These are phyloP conservation scores for Zizania latifolia DNA, from an alignment of 176 grass and related monocot genomes.

Conservation along the genomic window DNA sequence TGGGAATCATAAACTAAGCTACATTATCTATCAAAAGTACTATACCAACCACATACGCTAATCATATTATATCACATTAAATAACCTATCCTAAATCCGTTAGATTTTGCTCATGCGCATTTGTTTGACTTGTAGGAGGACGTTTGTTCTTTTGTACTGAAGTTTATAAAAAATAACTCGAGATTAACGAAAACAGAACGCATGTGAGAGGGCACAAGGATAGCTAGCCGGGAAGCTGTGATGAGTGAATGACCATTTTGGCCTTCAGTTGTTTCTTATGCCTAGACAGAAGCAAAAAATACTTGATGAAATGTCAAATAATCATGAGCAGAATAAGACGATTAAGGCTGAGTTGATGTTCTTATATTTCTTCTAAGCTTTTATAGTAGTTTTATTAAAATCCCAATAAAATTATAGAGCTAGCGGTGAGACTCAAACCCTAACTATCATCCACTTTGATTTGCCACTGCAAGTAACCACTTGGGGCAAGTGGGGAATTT, in stretches of 20 bases:
- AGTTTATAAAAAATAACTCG: not conserved
- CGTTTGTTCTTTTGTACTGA: not conserved
- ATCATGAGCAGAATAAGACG: too few species aligned
- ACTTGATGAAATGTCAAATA: too few species aligned
- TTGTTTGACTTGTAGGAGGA: not conserved
- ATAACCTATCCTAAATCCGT: not conserved
- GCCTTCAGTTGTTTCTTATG: not conserved
- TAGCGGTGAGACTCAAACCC: too few species aligned
- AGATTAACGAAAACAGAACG: not conserved
- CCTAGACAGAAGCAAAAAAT: too few species aligned
- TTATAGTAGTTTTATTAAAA: too few species aligned
- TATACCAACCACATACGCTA: not conserved
- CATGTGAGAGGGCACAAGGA: not conserved
- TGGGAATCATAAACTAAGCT: not conserved
- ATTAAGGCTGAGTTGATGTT: too few species aligned
- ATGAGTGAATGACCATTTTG: not conserved
- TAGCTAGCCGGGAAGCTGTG: not conserved
- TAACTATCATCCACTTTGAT: too few species aligned
- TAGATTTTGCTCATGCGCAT: not conserved
- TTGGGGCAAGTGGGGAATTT: too few species aligned
- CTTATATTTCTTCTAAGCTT: too few species aligned
- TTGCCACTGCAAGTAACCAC: too few species aligned
- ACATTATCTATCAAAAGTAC: not conserved
- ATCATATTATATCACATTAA: not conserved
- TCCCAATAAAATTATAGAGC: too few species aligned